A percentile compares a stretch with the other conserved stretches of the same genome.
phyloP scores from a whole-genome alignment of 2,329 filamentous ascomycete species.

The Botryotinia globosa region DNA sequence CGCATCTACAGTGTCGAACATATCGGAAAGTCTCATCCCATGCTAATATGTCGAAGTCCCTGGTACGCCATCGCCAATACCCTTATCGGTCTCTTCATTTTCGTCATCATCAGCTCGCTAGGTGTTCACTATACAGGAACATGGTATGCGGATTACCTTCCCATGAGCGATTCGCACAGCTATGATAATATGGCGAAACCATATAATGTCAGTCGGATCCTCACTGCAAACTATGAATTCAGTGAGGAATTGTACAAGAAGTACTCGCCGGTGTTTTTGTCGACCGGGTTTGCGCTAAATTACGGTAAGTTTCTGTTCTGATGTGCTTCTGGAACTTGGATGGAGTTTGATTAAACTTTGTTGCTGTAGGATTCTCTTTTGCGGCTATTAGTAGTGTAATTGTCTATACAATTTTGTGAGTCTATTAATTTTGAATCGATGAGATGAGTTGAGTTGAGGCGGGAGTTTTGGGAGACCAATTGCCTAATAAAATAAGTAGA shows the following conservation, averaged over 20 bases:
- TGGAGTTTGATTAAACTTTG: background rate
- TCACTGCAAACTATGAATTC: constrained; percentile 55
- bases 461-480: constrained; percentile 42
- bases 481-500: constrained; percentile 41
- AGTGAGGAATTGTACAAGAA: constrained; percentile 57
- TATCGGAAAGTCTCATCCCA: background rate
- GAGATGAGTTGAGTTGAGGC: background rate
- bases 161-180: constrained; percentile 44
- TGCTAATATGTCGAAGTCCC: constrained; percentile 34
- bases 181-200: constrained; percentile 51
- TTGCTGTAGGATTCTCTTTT: constrained; percentile 42
- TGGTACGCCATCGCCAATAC: constrained; percentile 75
- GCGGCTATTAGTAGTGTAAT: constrained; percentile 59
- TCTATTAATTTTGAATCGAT: background rate
- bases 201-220: constrained; percentile 61
- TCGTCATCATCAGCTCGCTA: constrained; percentile 58
- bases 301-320: constrained; percentile 45
- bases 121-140: constrained; percentile 62
- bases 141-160: constrained; percentile 62
- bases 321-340: background rate
- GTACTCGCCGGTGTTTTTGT: constrained; percentile 44
- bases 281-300: constrained; percentile 53
- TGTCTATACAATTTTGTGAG: constrained; percentile 59
- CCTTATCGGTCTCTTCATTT: constrained; percentile 62
- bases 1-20: background rate